Evolutionary conservation across 2,329 filamentous ascomycete species (phyloP), one percentile per base, ranked within the genome.

Genomic region (Fusarium anthophilum): DNA sequence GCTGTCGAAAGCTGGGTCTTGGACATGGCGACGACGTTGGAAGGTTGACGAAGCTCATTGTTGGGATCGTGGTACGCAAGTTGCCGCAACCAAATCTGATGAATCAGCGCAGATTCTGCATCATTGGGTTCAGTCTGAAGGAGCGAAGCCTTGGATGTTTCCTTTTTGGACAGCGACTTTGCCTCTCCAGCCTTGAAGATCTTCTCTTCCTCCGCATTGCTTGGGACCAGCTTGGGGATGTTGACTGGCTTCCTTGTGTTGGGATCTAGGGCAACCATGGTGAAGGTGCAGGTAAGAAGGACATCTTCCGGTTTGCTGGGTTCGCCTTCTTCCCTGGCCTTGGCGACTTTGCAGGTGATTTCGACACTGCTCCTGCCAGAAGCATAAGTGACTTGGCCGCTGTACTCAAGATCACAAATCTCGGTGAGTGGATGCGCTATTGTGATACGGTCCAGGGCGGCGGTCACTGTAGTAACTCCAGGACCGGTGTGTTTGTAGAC

Each of bases 401-500:
- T 93, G 44, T 94, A 88, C 78, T 95, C 91, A 15, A 95, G 88
- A 80, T 95, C 93, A 74, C 92, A 94, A 61, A 95, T 94, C 77
- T 94, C 92, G 43, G 90, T 92, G 30, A 95, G 84, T 2, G 92
- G 92, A 67, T 93, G 89, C 54, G 93, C 89, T 74, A 95, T 85
- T 13, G 83, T 86, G 77, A 88, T 87, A 17, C 86, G 82, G 67
- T 87, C 86, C 22, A 88, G 75, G 3, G 86, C 86, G 0, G 86
- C 86, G 5, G 86, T 88, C 24, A 88, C 86, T 3, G 83, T 85
- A 1, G 85, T 87, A 20, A 86, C 77, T 86, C 87, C 62, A 83
- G 91, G 57, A 82, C 93, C 78, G 84, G 88, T 82, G 86, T 91
- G 84, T 71, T 92, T 93, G 81, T 94, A 92, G 24, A 93, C 92